Evolutionary conservation across 176 grass and related monocot genomes (phyloP), one percentile per base, ranked within the genome.

Genomic region (Avena insularis): DNA sequence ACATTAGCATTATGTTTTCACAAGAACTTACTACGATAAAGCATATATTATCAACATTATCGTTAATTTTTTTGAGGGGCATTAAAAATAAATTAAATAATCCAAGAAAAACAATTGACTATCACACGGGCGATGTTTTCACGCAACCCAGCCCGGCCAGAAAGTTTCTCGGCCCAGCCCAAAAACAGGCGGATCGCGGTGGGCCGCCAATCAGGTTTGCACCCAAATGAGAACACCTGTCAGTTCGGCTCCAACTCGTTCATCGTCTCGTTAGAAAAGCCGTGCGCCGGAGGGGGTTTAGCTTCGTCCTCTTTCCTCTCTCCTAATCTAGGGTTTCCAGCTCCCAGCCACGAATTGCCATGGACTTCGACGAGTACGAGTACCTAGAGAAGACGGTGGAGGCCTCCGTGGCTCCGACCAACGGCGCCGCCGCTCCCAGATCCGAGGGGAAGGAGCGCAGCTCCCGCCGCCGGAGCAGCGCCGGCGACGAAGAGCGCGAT

Each of bases 291-390:
- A 33, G 57, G 63, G 86, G 85, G 80, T 87, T 87, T 90, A 79
- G 64, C 57, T 36, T 35, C 47, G 31, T 46, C 20, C 46, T 56
- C 6, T 23, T n/a, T 29, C 19, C 53, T 13, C 62, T 53, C 13
- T 67, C 51, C 67, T 58, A 40, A 48, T 33, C 80, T 87, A 94
- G 92, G 92, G 89, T 88, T 91, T 74, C 72, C 33, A 60, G 27
- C 77, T 38, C 12, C 23, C 74, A 23, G 17, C 65, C 55, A 20
- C 55, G 55, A 57, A 57, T 57, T 17, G 17, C 55, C 68, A 91
- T 91, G 90, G 90, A 88, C 8, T 99, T 99, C 89, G 97, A 99
- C 73, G 97, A 99, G 90, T 99, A 96, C 89, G 97, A 99, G 66
- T 99, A 99, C 81, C 78, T 99, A 27, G 97, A 99, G 82, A 99